These are phyloP conservation scores for Agastache rugosa DNA, from an alignment of 257 asterid species.

Conservation along the genomic window DNA sequence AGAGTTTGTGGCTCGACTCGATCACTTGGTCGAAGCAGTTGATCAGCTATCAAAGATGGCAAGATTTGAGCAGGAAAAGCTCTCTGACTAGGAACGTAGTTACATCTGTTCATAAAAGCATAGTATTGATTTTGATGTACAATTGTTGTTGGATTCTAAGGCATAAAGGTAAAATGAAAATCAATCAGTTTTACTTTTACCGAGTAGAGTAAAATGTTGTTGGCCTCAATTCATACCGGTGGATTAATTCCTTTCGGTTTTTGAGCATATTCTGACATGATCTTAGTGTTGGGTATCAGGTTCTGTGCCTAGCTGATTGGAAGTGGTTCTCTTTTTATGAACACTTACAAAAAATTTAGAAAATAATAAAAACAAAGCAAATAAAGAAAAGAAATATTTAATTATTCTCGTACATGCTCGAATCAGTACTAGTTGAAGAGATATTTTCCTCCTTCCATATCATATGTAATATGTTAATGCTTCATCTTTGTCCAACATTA, in stretches of 20 bases:
- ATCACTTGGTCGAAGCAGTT: slow-evolving; percentile 74
- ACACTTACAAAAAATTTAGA: not conserved
- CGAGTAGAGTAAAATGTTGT: not conserved
- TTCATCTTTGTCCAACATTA: slow-evolving; percentile 18
- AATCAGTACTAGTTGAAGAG: not conserved
- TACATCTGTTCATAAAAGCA: not conserved
- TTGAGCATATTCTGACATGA: slow-evolving; percentile 18
- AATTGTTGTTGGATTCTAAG: slow-evolving; percentile 21
- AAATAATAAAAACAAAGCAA: not conserved
- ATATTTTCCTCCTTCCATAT: not conserved
- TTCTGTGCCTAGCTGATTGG: slow-evolving; percentile 21
- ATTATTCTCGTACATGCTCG: not conserved
- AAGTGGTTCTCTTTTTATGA: not conserved
- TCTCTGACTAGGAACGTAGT: slow-evolving; percentile 11
- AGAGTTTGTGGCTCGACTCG: slow-evolving; percentile 75
- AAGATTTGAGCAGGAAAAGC: slow-evolving; percentile 49
- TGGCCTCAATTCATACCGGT: no score
- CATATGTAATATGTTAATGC: not conserved
- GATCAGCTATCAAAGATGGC: slow-evolving; percentile 68
- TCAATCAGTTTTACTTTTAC: slow-evolving; percentile 9
- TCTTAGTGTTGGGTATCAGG: slow-evolving; percentile 32
- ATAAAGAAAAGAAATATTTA: not conserved
- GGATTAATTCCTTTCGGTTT: slow-evolving; percentile 22
- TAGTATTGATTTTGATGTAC: slow-evolving; percentile 27
- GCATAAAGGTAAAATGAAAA: slow-evolving; percentile 26